phyloP scores from a whole-genome alignment of 257 asterid genomes.

The Fraxinus pennsylvanica region DNA sequence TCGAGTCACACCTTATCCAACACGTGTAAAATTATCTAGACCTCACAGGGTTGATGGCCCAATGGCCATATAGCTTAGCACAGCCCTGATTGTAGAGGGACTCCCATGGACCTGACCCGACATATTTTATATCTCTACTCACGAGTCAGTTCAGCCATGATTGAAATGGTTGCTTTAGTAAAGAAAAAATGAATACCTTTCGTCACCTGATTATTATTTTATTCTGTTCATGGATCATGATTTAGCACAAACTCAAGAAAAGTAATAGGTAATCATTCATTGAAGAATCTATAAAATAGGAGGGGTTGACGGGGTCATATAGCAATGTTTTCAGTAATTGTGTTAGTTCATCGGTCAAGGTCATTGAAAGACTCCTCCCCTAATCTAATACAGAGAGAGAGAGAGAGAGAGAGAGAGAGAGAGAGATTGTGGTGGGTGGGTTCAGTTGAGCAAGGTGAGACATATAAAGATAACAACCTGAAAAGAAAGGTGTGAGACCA shows the following conservation, averaged over 20 bases:
- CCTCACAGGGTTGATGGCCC: background rate
- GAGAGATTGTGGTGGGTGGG: background rate
- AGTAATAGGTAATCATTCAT: slow-evolving; percentile 22
- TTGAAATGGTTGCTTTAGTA: background rate
- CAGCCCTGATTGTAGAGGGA: background rate
- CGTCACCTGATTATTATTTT: background rate
- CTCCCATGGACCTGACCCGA: background rate
- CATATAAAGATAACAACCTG: background rate
- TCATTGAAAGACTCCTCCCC: slow-evolving; percentile 28
- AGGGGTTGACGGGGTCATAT: slow-evolving; percentile 44
- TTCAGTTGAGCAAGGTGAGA: background rate
- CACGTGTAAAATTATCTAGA: background rate
- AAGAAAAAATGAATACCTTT: background rate
- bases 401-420: background rate
- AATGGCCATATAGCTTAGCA: background rate
- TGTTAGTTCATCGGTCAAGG: slow-evolving; percentile 41
- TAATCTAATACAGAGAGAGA: background rate
- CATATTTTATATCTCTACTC: background rate
- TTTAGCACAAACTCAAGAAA: background rate
- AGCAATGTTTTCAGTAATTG: slow-evolving; percentile 36
- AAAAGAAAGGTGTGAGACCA: background rate
- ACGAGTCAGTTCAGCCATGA: background rate
- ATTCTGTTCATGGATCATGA: background rate
- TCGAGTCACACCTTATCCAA: background rate
- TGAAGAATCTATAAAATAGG: slow-evolving; percentile 16